Evolutionary conservation across 768 basidiomycete genomes (phyloP), one percentile per base, ranked within the genome.

Genomic region (Psilocybe subaeruginosa): DNA sequence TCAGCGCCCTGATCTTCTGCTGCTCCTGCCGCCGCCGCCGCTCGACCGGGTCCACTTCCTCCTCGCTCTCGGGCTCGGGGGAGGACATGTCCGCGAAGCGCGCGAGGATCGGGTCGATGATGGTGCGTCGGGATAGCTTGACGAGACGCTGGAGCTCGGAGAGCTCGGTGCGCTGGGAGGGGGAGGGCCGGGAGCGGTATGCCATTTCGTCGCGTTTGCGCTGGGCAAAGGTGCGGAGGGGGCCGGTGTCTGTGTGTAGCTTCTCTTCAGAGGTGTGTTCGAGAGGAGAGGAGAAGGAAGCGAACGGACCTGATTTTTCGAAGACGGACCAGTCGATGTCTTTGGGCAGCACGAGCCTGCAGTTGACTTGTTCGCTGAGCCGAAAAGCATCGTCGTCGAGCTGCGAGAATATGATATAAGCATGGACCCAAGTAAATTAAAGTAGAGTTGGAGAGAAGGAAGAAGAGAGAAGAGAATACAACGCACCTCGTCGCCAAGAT

Each of bases 261-360:
- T 43, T 54, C 29, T 60, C 19, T 23, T 14, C 33, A 27, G 29
- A 35, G 52, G 51, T 54, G 37, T 16, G 46, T 41, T 30, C 3
- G n/a, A 31, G 7, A 17, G 30, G 17, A 6, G 8, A 30, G 30
- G 8, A 30, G 30, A 43, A 39, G 46, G 54, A 31, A 39, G 37
- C 27, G 58, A 39, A 70, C 77, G 53, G 69, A 91, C 90, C 89
- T 66, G 77, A 76, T 5, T 78, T 76, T 8, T 80, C 76, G 68
- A 86, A 91, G 1, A 82, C 67, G 9, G 79, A 71, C 91, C 91
- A 93, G 64, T 91, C 78, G 49, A 92, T 76, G 33, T 78, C 78
- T 59, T 79, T 70, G 3, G 85, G 84, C 4, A 84, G 68, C 1
- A 49, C 66, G 2, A 83, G 75, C 23, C 76, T 74, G 35, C 80